Conservation (phyloP, 768 basidiomycete genomes). For the Tricholoma matsutake region DNA sequence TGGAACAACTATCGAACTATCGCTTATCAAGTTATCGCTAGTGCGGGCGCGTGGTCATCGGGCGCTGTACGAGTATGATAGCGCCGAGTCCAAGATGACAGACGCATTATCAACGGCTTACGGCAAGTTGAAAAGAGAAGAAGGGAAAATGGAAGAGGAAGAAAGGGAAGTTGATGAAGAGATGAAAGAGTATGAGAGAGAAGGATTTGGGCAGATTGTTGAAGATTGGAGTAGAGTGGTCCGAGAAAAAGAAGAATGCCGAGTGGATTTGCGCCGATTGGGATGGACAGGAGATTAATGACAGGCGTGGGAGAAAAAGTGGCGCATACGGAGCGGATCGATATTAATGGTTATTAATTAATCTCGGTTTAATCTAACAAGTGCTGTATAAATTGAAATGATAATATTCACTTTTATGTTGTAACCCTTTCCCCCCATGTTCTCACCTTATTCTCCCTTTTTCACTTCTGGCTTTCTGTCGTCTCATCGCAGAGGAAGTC, state of each 20-base stretch:
- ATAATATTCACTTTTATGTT: no score
- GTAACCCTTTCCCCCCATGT: no score
- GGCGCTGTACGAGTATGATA: slow-evolving; percentile 35
- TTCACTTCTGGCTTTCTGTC: slow-evolving; percentile 62
- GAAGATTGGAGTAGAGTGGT: slow-evolving; percentile 47
- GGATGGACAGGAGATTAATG: slow-evolving; percentile 50
- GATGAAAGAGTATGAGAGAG: slow-evolving; percentile 39
- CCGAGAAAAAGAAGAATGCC: slow-evolving; percentile 48
- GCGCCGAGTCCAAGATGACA: slow-evolving; percentile 24
- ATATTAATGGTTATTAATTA: no score
- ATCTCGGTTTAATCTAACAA: no score
- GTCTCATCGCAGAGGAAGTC: slow-evolving; percentile 30
- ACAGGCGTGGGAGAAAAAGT: no score
- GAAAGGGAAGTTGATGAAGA: slow-evolving; percentile 34
- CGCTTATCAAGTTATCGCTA: slow-evolving; percentile 46
- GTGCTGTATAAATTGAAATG: no score
- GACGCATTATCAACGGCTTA: slow-evolving; percentile 32
- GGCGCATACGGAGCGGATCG: no score
- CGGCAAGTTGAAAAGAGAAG: slow-evolving; percentile 31
- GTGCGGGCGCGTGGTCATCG: slow-evolving; percentile 38
- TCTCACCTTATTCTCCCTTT: slow-evolving; percentile 58
- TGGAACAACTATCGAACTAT: slow-evolving; percentile 43
- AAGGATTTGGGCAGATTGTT: slow-evolving; percentile 44
- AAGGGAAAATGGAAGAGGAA: slow-evolving; percentile 35
- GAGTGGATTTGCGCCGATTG: slow-evolving; percentile 44